These are phyloP conservation scores for Kazachstania bromeliacearum DNA, from an alignment of 805 yeast genomes.

Conservation along the genomic window DNA sequence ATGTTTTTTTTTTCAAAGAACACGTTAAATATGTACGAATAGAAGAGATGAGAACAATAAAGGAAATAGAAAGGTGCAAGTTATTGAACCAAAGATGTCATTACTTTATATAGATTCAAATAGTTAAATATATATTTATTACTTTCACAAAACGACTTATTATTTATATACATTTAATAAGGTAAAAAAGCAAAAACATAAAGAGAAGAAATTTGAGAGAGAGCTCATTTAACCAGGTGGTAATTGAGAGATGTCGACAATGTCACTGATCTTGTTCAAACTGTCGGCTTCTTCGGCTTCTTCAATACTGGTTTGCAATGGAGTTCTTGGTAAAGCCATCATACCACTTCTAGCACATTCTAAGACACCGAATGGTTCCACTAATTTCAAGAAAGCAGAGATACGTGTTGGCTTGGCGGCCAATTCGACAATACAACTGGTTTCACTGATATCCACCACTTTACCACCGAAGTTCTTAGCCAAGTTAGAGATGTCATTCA, in stretches of 20 bases:
- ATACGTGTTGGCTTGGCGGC: slow-evolving; percentile 90
- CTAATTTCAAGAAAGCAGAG: slow-evolving; percentile 73
- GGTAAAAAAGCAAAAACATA: too few species aligned
- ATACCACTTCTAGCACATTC: slow-evolving; percentile 97
- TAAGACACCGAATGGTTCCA: slow-evolving; percentile 92
- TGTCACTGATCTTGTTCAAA: slow-evolving; percentile 41
- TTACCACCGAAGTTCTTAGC: slow-evolving; percentile 87
- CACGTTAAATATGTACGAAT: not conserved
- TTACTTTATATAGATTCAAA: too few species aligned
- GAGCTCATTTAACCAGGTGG: slow-evolving; percentile 97
- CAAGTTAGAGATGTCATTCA: slow-evolving; percentile 72
- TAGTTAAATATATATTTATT: too few species aligned
- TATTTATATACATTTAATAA: too few species aligned
- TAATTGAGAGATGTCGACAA: slow-evolving; percentile 78
- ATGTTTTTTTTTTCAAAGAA: not conserved
- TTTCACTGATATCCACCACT: slow-evolving; percentile 82
- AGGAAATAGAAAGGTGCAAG: not conserved
- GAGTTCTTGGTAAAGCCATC: slow-evolving; percentile 98
- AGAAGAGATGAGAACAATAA: not conserved
- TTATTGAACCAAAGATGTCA: too few species aligned
- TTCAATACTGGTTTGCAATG: slow-evolving; percentile 48
- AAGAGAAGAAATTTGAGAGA: too few species aligned
- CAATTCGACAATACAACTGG: slow-evolving; percentile 89
- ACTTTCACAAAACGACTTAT: too few species aligned
- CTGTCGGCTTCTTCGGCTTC: slow-evolving; percentile 48